Base-by-base conservation (phyloP, 2,329 filamentous ascomycete species). In the Xylariaceae sp. region DNA sequence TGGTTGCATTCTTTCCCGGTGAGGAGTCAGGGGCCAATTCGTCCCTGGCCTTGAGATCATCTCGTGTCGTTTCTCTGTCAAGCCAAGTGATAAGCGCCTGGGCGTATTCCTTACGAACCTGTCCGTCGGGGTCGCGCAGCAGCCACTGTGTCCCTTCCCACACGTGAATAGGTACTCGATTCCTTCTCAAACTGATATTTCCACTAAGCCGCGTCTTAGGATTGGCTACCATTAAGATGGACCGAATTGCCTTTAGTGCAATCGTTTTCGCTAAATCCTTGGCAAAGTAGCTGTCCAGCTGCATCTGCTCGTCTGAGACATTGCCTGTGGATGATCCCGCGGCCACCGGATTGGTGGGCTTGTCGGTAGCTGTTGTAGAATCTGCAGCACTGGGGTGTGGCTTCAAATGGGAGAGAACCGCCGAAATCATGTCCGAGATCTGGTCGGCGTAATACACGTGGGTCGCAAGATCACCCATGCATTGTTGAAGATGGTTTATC, bases 121-220 rank as follows among this genome's bases (percentile, higher is more conserved):
- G 81, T 37, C 85, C 85, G 67, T 92, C 88, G 0, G 85, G 81
- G 68, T 97, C 93, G 44, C 89, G 86, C 17, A 97, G 77, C 50
- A 97, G 83, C 90, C 91, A 96, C 62, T 97, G 91, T 0, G 92
- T 96, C n/a, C 90, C 91, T 73, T 97, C 92, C 94, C 94, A 99
- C 0, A 92, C 88, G 57, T 89, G 83, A 7, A 96, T 80, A 0
- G 89, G 87, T 0, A 95, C 89, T 47, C 81, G 84, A 71, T 88
- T 90, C 63, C 92, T 83, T 4, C 86, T 84, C 55, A 94, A 82
- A 35, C 83, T 83, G 55, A 79, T 81, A 71, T 80, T 85, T 65
- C 81, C 82, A 65, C 77, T 80, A 61, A 81, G 76, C 65, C 81
- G 84, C 18, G 80, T 82, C 65, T 81, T 82, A 48, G 82, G 82